Conservation (phyloP, 2,329 filamentous ascomycete genomes). For the Nannizziopsis barbatae region DNA sequence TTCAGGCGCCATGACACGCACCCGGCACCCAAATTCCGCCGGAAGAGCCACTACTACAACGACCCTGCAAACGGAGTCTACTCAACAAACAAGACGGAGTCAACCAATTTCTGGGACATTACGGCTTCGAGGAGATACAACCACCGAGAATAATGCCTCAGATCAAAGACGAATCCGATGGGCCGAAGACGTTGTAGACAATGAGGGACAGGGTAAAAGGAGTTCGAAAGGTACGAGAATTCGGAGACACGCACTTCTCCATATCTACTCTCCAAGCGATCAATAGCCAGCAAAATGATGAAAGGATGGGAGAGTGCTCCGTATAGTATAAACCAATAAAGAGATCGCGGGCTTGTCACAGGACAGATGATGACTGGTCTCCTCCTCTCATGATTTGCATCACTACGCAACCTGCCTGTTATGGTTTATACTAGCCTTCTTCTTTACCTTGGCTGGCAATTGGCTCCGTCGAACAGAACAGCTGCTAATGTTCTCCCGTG, state of each 20-base stretch:
- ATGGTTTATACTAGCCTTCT: background rate
- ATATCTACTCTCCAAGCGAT: too few relatives aligned
- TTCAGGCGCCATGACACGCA: slow-evolving; percentile 1
- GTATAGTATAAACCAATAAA: too few relatives aligned
- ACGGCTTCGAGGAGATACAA: slow-evolving; percentile 13
- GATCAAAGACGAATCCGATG: slow-evolving; percentile 59
- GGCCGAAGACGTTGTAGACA: slow-evolving; percentile 88
- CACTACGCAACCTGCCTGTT: too few relatives aligned
- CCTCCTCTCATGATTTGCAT: too few relatives aligned
- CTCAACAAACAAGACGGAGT: background rate
- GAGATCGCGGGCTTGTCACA: too few relatives aligned
- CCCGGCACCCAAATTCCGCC: background rate
- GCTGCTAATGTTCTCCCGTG: background rate
- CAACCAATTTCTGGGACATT: slow-evolving; percentile 12
- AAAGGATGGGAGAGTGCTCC: too few relatives aligned
- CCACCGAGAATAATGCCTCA: background rate
- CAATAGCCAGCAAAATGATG: too few relatives aligned
- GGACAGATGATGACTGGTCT: too few relatives aligned
- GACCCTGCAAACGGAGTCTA: background rate
- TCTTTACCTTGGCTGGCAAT: background rate
- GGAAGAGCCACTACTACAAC: background rate
- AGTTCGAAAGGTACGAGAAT: slow-evolving; percentile 66
- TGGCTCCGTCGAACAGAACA: background rate
- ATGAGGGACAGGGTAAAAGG: slow-evolving; percentile 88
- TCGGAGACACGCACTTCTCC: too few relatives aligned